Evolutionary conservation across 2,329 filamentous ascomycete species (phyloP), one percentile per base, ranked within the genome.

Genomic region (Elsinoe necatrix): DNA sequence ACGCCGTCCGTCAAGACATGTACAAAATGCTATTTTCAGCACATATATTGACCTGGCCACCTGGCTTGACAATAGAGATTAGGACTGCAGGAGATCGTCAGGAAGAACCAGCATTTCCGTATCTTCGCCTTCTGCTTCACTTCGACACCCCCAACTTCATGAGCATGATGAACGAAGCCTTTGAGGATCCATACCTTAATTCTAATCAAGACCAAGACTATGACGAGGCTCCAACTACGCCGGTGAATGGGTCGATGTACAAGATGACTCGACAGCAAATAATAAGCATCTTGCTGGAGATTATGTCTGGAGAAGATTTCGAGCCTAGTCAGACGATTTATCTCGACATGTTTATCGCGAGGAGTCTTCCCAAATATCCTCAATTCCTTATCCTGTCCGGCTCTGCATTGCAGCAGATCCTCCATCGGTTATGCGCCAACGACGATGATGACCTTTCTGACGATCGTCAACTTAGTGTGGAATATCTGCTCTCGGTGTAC

Each of bases 281-380:
- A 59, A 80, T 96, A 62, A 92, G 88, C 47, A 95, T 96, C 57
- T 74, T 98, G 58, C 78, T 95, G 9, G 90, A 95, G 68, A 85
- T 96, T 25, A 95, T 98, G 89, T 87, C 84, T 51, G 74, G 82
- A 0, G 76, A 79, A 3, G 82, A 87, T 47, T 97, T 95, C 70
- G 80, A 83, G 0, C 72, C 84, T 0, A 82, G 87, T 59, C 90
- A 97, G 66, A 91, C 87, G 11, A 88, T 98, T 57, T 98, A 95
- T 70, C 80, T 98, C 43, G 90, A 98, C 71, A 98, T 98, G 90
- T 98, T 98, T 67, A 87, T 98, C 67, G 92, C 93, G 16, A 84
- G 93, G 57, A 98, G 95, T 67, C 74, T 98, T 51, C 89, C 95
- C 2, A 98, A 98, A 69, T 98, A 95, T 66, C 90, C 91, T 0